Evolutionary conservation across 371 early-diverging fungal species (phyloP), one percentile per base, ranked within the genome.

Genomic region (Rhizopus stolonifer): DNA sequence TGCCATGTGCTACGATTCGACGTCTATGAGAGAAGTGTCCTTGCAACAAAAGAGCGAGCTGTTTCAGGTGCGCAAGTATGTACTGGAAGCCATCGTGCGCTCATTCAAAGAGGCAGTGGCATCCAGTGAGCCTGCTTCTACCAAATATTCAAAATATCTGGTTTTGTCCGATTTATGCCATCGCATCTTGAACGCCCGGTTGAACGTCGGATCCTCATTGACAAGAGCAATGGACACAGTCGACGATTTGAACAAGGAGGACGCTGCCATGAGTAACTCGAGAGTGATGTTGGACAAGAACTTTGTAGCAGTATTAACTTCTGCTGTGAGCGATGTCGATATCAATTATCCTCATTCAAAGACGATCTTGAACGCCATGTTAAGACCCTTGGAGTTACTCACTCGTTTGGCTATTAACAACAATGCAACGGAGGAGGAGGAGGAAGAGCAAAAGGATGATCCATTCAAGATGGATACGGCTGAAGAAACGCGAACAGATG

Each of bases 211-310:
- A 5, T 47, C 63, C 0, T 46, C 47, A 1, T 15, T 58, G 15
- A 54, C 58, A 23, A 44, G 58, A 11, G 42, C 54, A 1, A 19
- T 59, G 19, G 7, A 49, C 21, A 32, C 23, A 57, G 54, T 24
- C 17, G 26, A 34, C 2, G 17, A 43, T 2, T 42, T 18, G 11
- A 23, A n/a, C 11, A 70, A 65, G 32, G 88, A 90, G 23, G 86
- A 87, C 26, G 70, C 69, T 4, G 78, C 77, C 26, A 58, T 80
- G 58, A 74, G 71, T 38, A 75, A 94, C 33, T 90, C 89, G 15
- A 87, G 86, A 56, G 76, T 90, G 51, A 91, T 97, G 89, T 64
- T 98, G 14, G 98, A 98, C 40, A 93, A 91, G 55, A 84, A 86
- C 18, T 91, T 92, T 60, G 92, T 95, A 1, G 81, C 77, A 31